Percentiles rank a stretch among this genome's conserved stretches.
Conservation (phyloP, 306 rosid genomes). For the Elaeagnus macrophylla region DNA sequence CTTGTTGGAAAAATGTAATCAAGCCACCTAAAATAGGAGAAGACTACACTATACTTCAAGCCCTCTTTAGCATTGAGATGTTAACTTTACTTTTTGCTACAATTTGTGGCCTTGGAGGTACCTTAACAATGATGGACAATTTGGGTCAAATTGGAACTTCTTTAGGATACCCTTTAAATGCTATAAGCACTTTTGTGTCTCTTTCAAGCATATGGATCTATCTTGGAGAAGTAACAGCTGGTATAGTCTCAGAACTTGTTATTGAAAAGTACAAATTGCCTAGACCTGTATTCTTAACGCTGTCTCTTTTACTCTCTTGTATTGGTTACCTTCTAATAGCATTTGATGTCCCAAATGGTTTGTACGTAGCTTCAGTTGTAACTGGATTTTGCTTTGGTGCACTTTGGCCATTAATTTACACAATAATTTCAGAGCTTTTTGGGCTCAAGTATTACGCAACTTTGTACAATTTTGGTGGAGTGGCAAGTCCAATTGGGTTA, state of each 20-base stretch:
- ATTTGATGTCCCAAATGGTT: constrained; percentile 42
- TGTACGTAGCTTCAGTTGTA: constrained; percentile 46
- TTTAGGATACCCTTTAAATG: constrained; percentile 36
- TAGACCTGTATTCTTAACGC: constrained; percentile 43
- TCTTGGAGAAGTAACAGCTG: constrained; percentile 40
- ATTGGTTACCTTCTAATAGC: constrained; percentile 59
- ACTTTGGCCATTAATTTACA: constrained; percentile 52
- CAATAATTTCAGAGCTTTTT: constrained; percentile 60
- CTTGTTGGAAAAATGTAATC: constrained; percentile 30
- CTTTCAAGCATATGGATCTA: constrained; percentile 72
- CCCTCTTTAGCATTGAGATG: constrained; percentile 65
- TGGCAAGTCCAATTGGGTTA: constrained; percentile 49
- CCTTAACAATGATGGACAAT: constrained; percentile 30
- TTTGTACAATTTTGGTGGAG: constrained; percentile 36
- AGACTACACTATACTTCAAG: constrained; percentile 60
- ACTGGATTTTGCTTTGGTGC: constrained; percentile 21
- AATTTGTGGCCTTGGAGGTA: constrained; percentile 46
- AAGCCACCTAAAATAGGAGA: constrained; percentile 61
- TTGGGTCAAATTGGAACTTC: constrained; percentile 45
- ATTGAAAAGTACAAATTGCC: constrained; percentile 50
- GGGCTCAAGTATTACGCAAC: constrained; percentile 70
- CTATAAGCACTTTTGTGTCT: constrained; percentile 53
- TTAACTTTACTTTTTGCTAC: constrained; percentile 30
- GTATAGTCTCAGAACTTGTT: constrained; percentile 44
- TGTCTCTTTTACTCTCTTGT: constrained; percentile 43